phyloP scores from a whole-genome alignment of 2,329 filamentous ascomycete genomes.

The Aspergillus latus region DNA sequence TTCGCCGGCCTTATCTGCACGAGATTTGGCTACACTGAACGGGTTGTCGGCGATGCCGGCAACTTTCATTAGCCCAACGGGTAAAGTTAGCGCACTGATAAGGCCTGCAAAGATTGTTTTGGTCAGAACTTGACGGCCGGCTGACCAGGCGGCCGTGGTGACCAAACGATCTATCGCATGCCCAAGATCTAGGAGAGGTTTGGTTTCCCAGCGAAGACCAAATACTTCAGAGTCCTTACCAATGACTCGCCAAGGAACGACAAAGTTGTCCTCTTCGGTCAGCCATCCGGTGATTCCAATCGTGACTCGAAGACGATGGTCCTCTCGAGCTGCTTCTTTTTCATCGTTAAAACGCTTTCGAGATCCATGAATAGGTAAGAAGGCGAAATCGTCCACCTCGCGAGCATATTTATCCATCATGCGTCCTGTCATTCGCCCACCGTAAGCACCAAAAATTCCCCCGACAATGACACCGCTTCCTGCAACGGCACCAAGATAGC shows the following conservation, averaged over 20 bases:
- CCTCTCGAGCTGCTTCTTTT: slow-evolving; percentile 46
- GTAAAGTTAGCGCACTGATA: slow-evolving; percentile 66
- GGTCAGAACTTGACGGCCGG: slow-evolving; percentile 73
- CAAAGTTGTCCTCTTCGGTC: slow-evolving; percentile 68
- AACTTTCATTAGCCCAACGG: slow-evolving; percentile 64
- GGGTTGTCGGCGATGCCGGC: slow-evolving; percentile 76
- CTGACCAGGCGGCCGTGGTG: slow-evolving; percentile 76
- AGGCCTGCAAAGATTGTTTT: slow-evolving; percentile 68
- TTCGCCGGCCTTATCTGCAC: slow-evolving; percentile 76
- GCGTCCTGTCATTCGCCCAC: slow-evolving; percentile 75
- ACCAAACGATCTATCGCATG: slow-evolving; percentile 74
- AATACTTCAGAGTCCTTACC: slow-evolving; percentile 75
- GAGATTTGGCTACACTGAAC: slow-evolving; percentile 72
- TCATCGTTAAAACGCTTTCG: slow-evolving; percentile 48
- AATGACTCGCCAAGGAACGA: slow-evolving; percentile 74
- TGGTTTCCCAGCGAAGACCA: slow-evolving; percentile 78
- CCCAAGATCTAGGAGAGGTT: slow-evolving; percentile 74
- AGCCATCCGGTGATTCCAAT: slow-evolving; percentile 84
- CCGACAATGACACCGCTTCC: slow-evolving; percentile 79
- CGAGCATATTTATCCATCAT: slow-evolving; percentile 86
- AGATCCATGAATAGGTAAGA: slow-evolving; percentile 68
- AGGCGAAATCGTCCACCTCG: slow-evolving; percentile 85
- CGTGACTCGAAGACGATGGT: slow-evolving; percentile 73
- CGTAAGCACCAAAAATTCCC: slow-evolving; percentile 88
- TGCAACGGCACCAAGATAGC: slow-evolving; percentile 75